Conservation (phyloP, 257 asterid genomes). For the Solanum clarkiae region DNA sequence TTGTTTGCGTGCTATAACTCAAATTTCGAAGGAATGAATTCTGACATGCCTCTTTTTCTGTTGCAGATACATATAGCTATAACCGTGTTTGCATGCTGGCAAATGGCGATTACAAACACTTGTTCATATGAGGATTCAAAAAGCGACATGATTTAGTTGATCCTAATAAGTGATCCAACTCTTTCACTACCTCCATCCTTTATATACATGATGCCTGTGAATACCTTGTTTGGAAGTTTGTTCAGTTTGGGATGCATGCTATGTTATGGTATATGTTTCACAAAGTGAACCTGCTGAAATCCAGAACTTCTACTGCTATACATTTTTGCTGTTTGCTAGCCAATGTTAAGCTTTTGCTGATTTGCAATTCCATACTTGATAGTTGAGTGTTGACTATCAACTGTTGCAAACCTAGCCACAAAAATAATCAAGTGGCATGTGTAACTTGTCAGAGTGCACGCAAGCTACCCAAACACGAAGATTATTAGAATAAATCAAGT, state of each 20-base stretch:
- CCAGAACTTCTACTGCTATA: not conserved
- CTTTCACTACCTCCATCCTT: not conserved
- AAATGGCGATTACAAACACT: constrained; percentile 62
- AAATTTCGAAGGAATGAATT: not conserved
- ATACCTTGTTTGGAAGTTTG: not conserved
- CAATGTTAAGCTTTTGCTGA: not conserved
- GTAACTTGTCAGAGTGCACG: not conserved
- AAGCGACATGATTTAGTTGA: not conserved
- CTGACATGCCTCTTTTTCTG: not conserved
- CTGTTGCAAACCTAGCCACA: not conserved
- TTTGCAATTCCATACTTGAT: too few relatives aligned
- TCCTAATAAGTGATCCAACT: not conserved
- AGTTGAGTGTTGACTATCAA: not conserved
- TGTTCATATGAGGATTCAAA: constrained; percentile 33
- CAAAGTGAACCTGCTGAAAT: not conserved
- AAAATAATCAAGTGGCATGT: not conserved
- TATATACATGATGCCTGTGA: not conserved
- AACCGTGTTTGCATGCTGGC: constrained; percentile 59
- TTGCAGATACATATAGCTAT: constrained; percentile 50
- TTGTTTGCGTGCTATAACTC: not conserved
- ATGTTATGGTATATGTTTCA: not conserved
- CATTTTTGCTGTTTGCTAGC: not conserved
- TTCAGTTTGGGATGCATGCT: not conserved
- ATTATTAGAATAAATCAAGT: not conserved
- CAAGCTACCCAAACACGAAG: not conserved